Evolutionary conservation across 805 yeast genomes (phyloP).

Genomic region (Wickerhamomyces strasburgensis): DNA sequence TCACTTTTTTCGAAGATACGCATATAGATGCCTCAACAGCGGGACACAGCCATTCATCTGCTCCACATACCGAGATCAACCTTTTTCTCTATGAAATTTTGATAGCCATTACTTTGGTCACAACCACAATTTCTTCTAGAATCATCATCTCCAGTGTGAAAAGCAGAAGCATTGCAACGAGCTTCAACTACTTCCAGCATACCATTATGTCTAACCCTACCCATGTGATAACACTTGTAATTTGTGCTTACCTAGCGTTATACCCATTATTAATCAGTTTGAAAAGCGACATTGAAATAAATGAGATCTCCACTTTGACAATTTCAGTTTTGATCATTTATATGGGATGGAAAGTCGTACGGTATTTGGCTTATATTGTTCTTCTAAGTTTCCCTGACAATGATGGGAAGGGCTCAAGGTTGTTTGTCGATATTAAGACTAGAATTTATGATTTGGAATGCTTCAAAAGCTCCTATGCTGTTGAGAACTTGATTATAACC

Average conservation of each 20-base stretch:
- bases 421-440: slow-evolving; percentile 38
- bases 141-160: slow-evolving; percentile 5
- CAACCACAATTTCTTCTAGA: slow-evolving; percentile 33
- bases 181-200: slow-evolving; percentile 8
- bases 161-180: background rate
- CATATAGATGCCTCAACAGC: slow-evolving; percentile 11
- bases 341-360: slow-evolving; percentile 49
- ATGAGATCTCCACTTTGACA: slow-evolving; percentile 40
- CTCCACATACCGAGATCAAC: slow-evolving; percentile 16
- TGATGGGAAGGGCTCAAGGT: slow-evolving; percentile 32
- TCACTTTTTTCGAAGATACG: slow-evolving; percentile 20
- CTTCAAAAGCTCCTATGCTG: slow-evolving; percentile 44
- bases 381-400: slow-evolving; percentile 49
- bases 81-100: slow-evolving; percentile 27
- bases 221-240: slow-evolving; percentile 40
- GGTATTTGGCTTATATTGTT: slow-evolving; percentile 46
- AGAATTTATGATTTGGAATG: slow-evolving; percentile 43
- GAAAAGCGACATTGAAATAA: slow-evolving; percentile 28
- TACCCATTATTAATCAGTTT: slow-evolving; percentile 29
- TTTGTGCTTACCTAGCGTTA: slow-evolving; percentile 35
- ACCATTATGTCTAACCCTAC: slow-evolving; percentile 26
- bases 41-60: slow-evolving; percentile 26
- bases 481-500: slow-evolving; percentile 47
- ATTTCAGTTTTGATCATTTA: slow-evolving; percentile 41
- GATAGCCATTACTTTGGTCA: slow-evolving; percentile 20